phyloP scores from a whole-genome alignment of 2,329 filamentous ascomycete species.

The Trichothecium roseum region DNA sequence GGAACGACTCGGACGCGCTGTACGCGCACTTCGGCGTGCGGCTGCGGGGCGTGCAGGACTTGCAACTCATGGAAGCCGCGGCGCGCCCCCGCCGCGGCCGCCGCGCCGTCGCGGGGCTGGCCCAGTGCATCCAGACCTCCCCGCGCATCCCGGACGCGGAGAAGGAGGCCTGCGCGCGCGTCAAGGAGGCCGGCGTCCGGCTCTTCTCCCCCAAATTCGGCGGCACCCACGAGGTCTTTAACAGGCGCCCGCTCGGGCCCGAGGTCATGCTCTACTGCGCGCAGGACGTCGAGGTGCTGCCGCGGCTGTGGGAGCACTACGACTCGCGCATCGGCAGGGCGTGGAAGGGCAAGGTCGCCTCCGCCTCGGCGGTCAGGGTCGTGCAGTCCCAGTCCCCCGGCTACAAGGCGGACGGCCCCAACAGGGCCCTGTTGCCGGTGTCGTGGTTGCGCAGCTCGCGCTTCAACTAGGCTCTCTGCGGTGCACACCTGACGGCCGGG shows the following conservation, averaged over 20 bases:
- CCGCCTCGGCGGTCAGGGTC: no score
- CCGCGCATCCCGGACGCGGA: no score
- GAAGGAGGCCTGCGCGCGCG: constrained; percentile 17
- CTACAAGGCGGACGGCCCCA: no score
- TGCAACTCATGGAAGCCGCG: constrained; percentile 47
- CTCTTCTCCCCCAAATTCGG: constrained; percentile 31
- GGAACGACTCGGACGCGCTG: constrained; percentile 47
- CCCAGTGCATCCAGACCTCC: constrained; percentile 22
- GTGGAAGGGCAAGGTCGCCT: neutral
- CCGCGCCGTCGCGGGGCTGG: constrained; percentile 11
- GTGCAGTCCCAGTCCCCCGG: no score
- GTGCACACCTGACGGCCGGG: no score
- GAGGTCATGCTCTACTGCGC: constrained; percentile 33
- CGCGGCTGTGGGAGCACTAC: constrained; percentile 20
- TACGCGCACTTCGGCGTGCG: constrained; percentile 31
- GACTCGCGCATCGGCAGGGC: no score
- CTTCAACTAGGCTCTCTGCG: no score
- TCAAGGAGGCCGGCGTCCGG: constrained; percentile 23
- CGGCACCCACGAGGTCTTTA: constrained; percentile 36
- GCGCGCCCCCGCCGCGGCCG: constrained; percentile 7
- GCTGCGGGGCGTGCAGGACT: constrained; percentile 34
- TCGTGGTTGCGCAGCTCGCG: no score
- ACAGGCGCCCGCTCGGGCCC: constrained; percentile 27
- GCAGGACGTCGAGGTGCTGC: constrained; percentile 32
- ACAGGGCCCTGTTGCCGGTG: no score